Evolutionary conservation across 1,284 basidiomycete genomes (phyloP).

Genomic region (Porphyrellus sp.): DNA sequence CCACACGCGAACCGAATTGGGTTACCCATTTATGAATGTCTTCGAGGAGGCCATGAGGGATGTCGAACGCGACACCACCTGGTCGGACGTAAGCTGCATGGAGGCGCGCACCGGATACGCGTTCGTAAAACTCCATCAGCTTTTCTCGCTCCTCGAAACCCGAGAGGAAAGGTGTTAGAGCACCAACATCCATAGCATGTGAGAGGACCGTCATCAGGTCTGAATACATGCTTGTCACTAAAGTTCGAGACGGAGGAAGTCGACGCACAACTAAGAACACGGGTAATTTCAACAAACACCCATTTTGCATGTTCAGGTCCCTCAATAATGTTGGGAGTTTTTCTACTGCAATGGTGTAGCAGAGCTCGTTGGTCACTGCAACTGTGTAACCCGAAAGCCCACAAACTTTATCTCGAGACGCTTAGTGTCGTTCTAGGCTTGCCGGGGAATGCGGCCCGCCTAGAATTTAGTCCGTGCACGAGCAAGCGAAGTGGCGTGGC

Average conservation of each 20-base stretch:
- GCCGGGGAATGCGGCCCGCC: background rate
- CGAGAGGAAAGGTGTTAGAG: constrained; percentile 98
- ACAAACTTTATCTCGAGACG: too few relatives aligned
- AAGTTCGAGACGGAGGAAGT: background rate
- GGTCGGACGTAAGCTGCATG: constrained; percentile 98
- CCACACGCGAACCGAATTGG: constrained; percentile 86
- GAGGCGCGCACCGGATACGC: constrained; percentile 95
- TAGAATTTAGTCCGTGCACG: background rate
- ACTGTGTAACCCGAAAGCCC: too few relatives aligned
- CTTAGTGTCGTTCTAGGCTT: background rate
- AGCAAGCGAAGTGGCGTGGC: background rate
- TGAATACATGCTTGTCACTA: constrained; percentile 27
- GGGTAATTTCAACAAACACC: constrained; percentile 99
- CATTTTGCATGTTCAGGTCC: constrained; percentile 99
- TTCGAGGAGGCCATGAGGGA: constrained; percentile 93
- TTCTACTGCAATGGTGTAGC: constrained; percentile 96
- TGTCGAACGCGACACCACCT: constrained; percentile 96
- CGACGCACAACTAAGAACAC: constrained; percentile 84
- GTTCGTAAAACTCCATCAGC: constrained; percentile 99
- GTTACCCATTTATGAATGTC: constrained; percentile 99
- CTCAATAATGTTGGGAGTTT: constrained; percentile 97
- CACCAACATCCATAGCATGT: constrained; percentile 96
- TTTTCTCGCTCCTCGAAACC: constrained; percentile 99
- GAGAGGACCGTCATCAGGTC: constrained; percentile 97
- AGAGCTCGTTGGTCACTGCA: constrained; percentile 93